phyloP scores from a whole-genome alignment of 106 monocot genomes.

The Narthecium ossifragum region DNA sequence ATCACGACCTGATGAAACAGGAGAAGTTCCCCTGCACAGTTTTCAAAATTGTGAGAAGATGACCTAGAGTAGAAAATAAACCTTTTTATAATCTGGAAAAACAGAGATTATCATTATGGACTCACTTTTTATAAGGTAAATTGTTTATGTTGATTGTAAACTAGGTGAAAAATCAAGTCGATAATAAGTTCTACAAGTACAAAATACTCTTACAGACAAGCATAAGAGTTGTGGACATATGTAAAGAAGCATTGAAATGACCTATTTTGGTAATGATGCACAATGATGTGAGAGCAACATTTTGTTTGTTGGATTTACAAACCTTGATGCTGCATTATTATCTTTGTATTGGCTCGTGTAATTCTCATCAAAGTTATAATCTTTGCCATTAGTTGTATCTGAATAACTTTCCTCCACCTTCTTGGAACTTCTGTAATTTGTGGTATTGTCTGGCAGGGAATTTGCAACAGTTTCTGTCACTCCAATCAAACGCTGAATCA shows the following conservation, averaged over 20 bases:
- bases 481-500: slow-evolving; percentile 81
- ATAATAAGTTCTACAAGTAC: not conserved
- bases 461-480: slow-evolving; percentile 63
- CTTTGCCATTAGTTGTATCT: slow-evolving; percentile 27
- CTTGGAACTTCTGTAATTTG: slow-evolving; percentile 17
- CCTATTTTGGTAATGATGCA: too few species aligned
- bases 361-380: slow-evolving; percentile 24
- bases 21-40: slow-evolving; percentile 41
- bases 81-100: too few species aligned
- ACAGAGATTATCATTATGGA: not conserved
- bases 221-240: not conserved
- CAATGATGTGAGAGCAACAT: too few species aligned
- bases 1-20: slow-evolving; percentile 44
- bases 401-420: slow-evolving; percentile 29
- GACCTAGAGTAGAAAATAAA: too few species aligned
- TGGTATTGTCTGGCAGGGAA: slow-evolving; percentile 38
- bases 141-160: not conserved
- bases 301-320: too few species aligned
- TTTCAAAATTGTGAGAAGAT: slow-evolving; percentile 1
- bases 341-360: slow-evolving; percentile 21
- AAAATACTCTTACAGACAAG: not conserved
- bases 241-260: not conserved
- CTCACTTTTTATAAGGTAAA: not conserved
- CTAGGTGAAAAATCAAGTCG: not conserved
- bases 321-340: slow-evolving; percentile 42